Percentiles rank a stretch among this genome's conserved stretches.
Evolutionary conservation across 345 rosid species (phyloP).

Genomic region (Lenwebbia sp.): DNA sequence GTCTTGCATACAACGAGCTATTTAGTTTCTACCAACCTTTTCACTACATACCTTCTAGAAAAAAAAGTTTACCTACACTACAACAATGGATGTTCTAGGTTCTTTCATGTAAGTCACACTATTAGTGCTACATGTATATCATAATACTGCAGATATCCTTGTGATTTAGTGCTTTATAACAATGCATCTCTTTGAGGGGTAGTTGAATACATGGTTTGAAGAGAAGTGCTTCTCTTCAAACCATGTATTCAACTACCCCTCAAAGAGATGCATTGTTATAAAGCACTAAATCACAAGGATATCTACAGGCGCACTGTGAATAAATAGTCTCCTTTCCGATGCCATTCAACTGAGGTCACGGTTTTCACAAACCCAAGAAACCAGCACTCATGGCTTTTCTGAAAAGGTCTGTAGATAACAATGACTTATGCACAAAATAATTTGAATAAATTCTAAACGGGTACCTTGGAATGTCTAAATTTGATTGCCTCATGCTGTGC

Average conservation of each 20-base stretch:
- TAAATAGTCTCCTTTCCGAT: slow-evolving; percentile 87
- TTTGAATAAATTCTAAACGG: neutral
- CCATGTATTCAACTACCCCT: neutral
- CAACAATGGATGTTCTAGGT: neutral
- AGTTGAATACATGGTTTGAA: no score
- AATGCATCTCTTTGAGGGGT: no score
- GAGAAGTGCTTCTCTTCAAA: neutral
- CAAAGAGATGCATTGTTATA: neutral
- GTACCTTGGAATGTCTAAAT: slow-evolving; percentile 78
- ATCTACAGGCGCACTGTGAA: slow-evolving; percentile 79
- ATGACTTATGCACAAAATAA: neutral
- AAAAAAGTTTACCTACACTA: neutral
- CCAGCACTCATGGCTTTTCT: neutral
- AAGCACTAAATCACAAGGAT: slow-evolving; percentile 34
- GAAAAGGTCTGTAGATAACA: neutral
- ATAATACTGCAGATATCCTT: neutral
- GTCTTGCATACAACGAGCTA: neutral
- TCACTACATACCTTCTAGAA: neutral
- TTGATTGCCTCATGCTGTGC: slow-evolving; percentile 45
- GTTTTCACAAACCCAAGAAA: slow-evolving; percentile 31
- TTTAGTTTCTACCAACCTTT: neutral
- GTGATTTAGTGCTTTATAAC: no score
- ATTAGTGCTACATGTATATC: neutral
- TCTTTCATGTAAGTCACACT: neutral
- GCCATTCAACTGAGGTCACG: slow-evolving; percentile 76